phyloP scores from a whole-genome alignment of 352 stramenopile species.

The Vaucheria bursata region DNA sequence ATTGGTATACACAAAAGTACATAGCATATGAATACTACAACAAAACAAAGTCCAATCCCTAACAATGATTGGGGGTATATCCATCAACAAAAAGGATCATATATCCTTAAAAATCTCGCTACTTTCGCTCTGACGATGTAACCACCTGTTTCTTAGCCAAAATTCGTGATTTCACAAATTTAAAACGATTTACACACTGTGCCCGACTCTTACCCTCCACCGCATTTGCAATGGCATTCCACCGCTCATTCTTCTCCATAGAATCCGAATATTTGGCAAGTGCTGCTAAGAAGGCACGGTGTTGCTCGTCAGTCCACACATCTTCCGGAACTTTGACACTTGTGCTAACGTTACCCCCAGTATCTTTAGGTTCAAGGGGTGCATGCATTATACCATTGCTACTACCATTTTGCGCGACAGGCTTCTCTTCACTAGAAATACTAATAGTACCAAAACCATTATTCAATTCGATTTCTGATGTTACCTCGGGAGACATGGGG shows the following conservation, averaged over 20 bases:
- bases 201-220: constrained; percentile 74
- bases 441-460: constrained; percentile 8
- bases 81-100: too few species aligned
- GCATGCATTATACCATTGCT: too few species aligned
- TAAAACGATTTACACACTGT: constrained; percentile 75
- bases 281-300: constrained; percentile 64
- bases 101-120: too few species aligned
- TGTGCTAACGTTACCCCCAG: neutral
- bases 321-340: constrained; percentile 14
- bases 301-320: constrained; percentile 57
- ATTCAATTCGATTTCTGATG: constrained; percentile 13
- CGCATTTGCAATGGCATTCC: constrained; percentile 64
- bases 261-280: constrained; percentile 61
- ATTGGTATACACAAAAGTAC: too few species aligned
- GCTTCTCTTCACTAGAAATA: constrained; percentile 12
- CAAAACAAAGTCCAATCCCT: too few species aligned
- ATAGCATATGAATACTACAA: too few species aligned
- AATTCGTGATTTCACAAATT: constrained; percentile 49
- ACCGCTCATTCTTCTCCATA: constrained; percentile 84
- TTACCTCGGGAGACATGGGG: constrained; percentile 7
- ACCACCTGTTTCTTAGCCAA: constrained; percentile 39
- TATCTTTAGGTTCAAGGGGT: too few species aligned
- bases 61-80: too few species aligned
- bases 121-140: too few species aligned
- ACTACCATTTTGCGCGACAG: constrained; percentile 10